Evolutionary conservation across 306 rosid genomes (phyloP), one percentile per base, ranked within the genome.

Genomic region (Fragaria nilgerrensis): DNA sequence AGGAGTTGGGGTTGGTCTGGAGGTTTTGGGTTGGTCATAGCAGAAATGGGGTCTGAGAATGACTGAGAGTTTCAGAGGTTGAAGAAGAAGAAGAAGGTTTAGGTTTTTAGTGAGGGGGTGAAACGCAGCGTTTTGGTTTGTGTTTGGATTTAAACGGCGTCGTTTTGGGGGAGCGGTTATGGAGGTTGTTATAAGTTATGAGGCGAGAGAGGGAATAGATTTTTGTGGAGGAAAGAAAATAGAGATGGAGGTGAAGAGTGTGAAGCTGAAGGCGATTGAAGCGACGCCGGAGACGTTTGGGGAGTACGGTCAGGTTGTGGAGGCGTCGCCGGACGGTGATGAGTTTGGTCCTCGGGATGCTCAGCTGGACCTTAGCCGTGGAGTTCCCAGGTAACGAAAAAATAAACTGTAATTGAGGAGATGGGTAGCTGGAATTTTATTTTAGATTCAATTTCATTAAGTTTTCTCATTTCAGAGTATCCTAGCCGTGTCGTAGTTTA

Each of bases 341-440:
- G 82, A 67, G 34, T 92, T 90, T 55, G 93, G 97, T 43, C 87
- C 92, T 17, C 52, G 76, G 4, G 98, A 95, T 68, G 97, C 98
- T 81, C 96, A 87, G 63, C 87, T 92, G 49, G 97, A 95, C 79
- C 96, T 95, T 23, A 61, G 44, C 73, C 79, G 74, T 1, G 98
- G 98, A 78, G 83, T 48, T 84, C 98, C 98, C 59, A 92, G 95
- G 97, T 94, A 20, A 67, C 9, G 3, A 32, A 6, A 6, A 29
- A 20, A 36, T 5, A 9, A 43, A n/a, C 0, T 0, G 0, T 2
- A 41, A 23, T 22, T 13, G 47, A 44, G 17, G 5, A 45, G 15
- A 23, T 53, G 15, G 66, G 8, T 61, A 6, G 8, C 66, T 37
- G 16, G 15, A 25, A 7, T 55, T 56, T 52, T 10, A 20, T 34